Evolutionary conservation across 257 asterid species (phyloP), one percentile per base, ranked within the genome.

Genomic region (Solanum infundibuliforme): DNA sequence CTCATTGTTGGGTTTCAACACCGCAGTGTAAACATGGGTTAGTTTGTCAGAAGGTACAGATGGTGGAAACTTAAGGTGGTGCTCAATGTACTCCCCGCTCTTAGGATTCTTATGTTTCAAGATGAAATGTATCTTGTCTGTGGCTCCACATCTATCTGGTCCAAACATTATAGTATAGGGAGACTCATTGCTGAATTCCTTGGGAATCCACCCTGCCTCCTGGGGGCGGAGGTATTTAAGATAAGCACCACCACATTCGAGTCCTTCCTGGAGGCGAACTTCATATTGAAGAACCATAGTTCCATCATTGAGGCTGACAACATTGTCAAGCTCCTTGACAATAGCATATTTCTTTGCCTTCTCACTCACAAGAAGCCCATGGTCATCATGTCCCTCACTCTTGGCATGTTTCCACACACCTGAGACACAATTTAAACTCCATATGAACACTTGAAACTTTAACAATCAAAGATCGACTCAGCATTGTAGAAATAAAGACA

Each of bases 161-260:
- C 99, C 99, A 89, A 97, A 97, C 99, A 97, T 97, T 32, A 97
- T 96, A 20, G 99, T 46, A 90, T 97, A 97, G 16, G 99, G 99
- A 3, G 99, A 97, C 76, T 95, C 99, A 3, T 95, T 96, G 87
- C 31, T 29, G 31, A 29, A 29, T 29, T 29, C 31, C 31, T 29
- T 29, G 31, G 31, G 31, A 29, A 29, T 87, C 99, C 98, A 97
- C 4, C 96, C 98, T 27, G 97, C 97, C 29, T 90, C 98, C 89
- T 97, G 99, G 7, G 99, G 98, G 21, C 98, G 98, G 85, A 97
- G 98, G 91, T 93, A 97, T 90, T 97, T 97, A 79, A 97, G 84
- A 86, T 97, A 97, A 86, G 99, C 99, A 87, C 99, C 99, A 79
- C 99, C 99, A 89, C 99, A 96, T 87, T 97, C 99, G 16, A 97